Base-by-base conservation (phyloP, 352 stramenopile genomes). In the Globisporangium nagaii region DNA sequence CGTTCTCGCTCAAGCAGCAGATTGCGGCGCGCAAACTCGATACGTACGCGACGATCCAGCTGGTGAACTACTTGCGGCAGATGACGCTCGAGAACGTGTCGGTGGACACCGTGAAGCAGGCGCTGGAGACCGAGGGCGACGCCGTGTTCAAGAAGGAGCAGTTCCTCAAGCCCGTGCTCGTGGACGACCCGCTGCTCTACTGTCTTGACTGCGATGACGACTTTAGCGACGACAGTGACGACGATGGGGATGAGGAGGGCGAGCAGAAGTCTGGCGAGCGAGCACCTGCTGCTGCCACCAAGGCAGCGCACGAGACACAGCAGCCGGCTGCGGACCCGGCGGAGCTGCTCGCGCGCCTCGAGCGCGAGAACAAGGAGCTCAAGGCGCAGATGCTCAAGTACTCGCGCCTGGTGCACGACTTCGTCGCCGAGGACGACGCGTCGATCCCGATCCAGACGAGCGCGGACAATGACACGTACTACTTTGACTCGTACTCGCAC, bases 401-500 rank as follows among this genome's bases (percentile, higher is more conserved):
- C 71, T 84, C 74, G 24, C 78, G 79, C 13, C 62, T 93, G 11
- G 65, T 90, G 4, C 80, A 66, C 41, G 71, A 84, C 43, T 82
- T 89, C 59, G 77, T 88, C n/a, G 65, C 70, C 5, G 81, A 89
- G 24, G 81, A 85, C 22, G 79, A 90, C 19, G 66, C 39, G 11
- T 27, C 34, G 0, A 50, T 53, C 0, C 59, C 64, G 0, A 58
- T 73, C 8, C 64, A 75, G 6, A 48, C 68, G 20, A 63, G 68
- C 25, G 73, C 67, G 0, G 81, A 94, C 62, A 90, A 90, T 45
- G 79, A 92, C 63, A 90, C 83, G 65, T 99, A 98, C 70, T 99
- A 99, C 73, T 98, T 98, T 52, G 93, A 99, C 70, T 98, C 92
- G 50, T 99, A 99, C 72, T 97, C 93, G 40, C 95, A 99, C 58